Conservation (phyloP, 768 basidiomycete species). For the Hydnomerulius pinastri region DNA sequence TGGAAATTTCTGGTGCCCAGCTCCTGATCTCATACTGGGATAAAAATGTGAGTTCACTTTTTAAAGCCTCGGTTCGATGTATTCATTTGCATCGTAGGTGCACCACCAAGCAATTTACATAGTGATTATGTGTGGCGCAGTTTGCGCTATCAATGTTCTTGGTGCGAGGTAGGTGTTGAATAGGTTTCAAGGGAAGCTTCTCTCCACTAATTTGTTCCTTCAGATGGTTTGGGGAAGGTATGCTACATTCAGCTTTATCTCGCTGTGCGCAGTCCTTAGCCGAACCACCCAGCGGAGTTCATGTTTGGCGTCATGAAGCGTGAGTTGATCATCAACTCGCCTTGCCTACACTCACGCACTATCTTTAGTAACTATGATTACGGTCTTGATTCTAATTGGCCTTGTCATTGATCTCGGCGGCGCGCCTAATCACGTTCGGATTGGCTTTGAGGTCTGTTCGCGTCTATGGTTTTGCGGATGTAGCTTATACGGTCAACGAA, state of each 20-base stretch:
- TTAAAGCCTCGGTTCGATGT: neutral
- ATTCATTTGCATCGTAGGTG: constrained; percentile 28
- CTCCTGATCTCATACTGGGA: constrained; percentile 78
- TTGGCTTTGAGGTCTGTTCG: constrained; percentile 63
- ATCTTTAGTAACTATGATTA: constrained; percentile 53
- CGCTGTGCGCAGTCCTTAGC: too few species aligned
- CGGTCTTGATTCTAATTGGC: constrained; percentile 55
- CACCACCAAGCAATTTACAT: constrained; percentile 56
- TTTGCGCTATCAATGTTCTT: constrained; percentile 69
- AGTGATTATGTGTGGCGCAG: constrained; percentile 55
- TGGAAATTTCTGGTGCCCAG: constrained; percentile 71
- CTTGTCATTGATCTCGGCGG: constrained; percentile 81
- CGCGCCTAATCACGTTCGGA: constrained; percentile 63
- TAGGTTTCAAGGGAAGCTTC: neutral
- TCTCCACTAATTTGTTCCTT: constrained; percentile 10
- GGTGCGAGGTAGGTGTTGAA: constrained; percentile 53
- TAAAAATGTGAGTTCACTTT: constrained; percentile 42
- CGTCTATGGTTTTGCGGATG: constrained; percentile 4
- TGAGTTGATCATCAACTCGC: constrained; percentile 29
- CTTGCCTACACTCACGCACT: constrained; percentile 27
- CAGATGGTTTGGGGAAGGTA: constrained; percentile 67
- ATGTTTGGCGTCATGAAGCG: constrained; percentile 65
- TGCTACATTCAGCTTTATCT: too few species aligned
- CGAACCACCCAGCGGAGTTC: constrained; percentile 56
- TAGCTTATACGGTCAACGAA: constrained; percentile 11